Percentiles rank a stretch among this genome's conserved stretches.
phyloP scores from a whole-genome alignment of 2,329 filamentous ascomycete genomes.

The Rhexocercosporidium sp. region DNA sequence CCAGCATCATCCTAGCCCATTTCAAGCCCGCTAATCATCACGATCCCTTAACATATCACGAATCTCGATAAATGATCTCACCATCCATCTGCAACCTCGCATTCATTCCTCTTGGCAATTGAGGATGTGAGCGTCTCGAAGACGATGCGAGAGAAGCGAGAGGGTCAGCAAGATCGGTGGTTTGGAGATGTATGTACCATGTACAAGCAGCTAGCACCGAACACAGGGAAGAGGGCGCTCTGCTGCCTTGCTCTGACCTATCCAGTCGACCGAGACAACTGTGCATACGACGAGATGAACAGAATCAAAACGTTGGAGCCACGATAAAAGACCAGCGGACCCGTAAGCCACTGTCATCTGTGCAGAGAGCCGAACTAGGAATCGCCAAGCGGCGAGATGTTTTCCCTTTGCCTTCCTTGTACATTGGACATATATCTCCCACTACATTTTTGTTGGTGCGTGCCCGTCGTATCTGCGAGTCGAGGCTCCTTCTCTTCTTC shows the following conservation, averaged over 20 bases:
- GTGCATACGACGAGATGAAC: constrained; percentile 1
- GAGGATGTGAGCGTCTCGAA: background rate
- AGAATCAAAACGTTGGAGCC: background rate
- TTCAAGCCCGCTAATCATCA: background rate
- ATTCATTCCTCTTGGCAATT: background rate
- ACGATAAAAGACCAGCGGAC: background rate
- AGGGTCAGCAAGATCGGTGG: background rate
- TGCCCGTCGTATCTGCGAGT: constrained; percentile 4
- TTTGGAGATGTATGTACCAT: background rate
- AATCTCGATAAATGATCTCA: background rate
- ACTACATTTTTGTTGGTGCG: background rate
- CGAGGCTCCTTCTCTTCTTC: background rate
- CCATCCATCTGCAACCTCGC: background rate
- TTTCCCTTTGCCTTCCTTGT: background rate
- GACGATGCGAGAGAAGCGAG: background rate
- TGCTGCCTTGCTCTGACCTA: too few species aligned
- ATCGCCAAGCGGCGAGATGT: background rate
- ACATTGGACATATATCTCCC: background rate
- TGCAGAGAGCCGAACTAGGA: constrained; percentile 5
- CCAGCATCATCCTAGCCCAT: background rate
- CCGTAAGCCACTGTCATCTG: background rate
- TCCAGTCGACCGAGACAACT: background rate
- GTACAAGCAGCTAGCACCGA: background rate
- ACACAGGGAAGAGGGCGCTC: background rate
- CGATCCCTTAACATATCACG: background rate